phyloP scores from a whole-genome alignment of 192 early-diverging fungal species.

The Coemansia sp. region DNA sequence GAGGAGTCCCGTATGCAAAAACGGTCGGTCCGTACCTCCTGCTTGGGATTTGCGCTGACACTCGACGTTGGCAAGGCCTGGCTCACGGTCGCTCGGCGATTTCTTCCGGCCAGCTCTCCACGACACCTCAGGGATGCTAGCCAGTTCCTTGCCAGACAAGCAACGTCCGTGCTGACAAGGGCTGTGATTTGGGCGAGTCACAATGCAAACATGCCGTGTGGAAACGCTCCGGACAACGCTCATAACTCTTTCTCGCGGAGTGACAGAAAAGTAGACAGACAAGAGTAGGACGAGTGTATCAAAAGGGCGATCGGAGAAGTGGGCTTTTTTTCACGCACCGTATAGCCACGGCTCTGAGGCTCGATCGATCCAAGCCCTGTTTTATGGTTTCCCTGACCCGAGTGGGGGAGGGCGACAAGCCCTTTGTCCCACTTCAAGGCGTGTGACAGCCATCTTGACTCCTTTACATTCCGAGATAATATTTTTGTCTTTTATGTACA shows the following conservation, averaged over 20 bases:
- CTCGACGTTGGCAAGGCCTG: background rate
- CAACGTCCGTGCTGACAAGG: background rate
- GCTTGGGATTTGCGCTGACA: background rate
- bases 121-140: constrained; percentile 16
- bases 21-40: background rate
- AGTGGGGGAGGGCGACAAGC: no score
- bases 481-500: background rate
- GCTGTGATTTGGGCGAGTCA: background rate
- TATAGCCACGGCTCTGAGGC: background rate
- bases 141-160: constrained; percentile 19
- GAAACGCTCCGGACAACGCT: constrained; percentile 7
- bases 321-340: background rate
- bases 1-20: constrained; percentile 17
- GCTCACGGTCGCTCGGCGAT: background rate
- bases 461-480: background rate
- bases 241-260: background rate
- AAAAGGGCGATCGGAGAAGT: background rate
- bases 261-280: background rate
- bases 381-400: background rate
- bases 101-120: constrained; percentile 30
- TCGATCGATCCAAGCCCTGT: background rate
- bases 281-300: background rate
- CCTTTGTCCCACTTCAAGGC: background rate
- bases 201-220: constrained; percentile 7
- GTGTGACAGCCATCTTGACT: background rate